Evolutionary conservation across 306 rosid genomes (phyloP).

Genomic region (Medicago lupulina): DNA sequence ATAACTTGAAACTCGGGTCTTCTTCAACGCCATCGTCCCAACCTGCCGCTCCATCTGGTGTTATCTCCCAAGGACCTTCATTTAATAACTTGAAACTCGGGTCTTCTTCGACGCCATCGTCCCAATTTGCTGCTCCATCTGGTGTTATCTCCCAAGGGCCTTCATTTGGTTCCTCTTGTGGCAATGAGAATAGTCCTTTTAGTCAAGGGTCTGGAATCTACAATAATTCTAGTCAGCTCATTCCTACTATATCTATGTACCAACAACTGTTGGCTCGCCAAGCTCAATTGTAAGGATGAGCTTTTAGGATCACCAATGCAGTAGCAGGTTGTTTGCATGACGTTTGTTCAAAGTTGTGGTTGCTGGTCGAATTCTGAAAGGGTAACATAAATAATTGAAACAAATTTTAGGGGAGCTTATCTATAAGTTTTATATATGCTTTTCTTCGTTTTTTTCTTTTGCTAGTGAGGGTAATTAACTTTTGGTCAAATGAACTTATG

Average conservation of each 20-base stretch:
- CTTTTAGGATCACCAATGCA: constrained; percentile 38
- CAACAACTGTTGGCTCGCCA: constrained; percentile 67
- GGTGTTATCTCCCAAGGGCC: constrained; percentile 38
- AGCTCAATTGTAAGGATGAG: constrained; percentile 61
- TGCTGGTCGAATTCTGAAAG: constrained; percentile 41
- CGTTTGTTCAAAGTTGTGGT: constrained; percentile 46
- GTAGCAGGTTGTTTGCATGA: constrained; percentile 40
- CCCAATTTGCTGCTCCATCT: too few relatives aligned
- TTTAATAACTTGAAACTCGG: constrained; percentile 50
- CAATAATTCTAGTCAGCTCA: constrained; percentile 54
- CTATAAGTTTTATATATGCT: constrained; percentile 18
- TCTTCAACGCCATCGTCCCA: constrained; percentile 15
- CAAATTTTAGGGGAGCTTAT: constrained; percentile 43
- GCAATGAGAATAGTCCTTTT: constrained; percentile 61
- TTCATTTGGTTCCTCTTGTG: constrained; percentile 71
- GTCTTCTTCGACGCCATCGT: constrained; percentile 27
- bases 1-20: constrained; percentile 51
- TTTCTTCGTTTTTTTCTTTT: constrained; percentile 14
- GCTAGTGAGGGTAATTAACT: constrained; percentile 45
- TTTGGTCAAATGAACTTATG: background rate
- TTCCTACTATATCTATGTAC: constrained; percentile 59
- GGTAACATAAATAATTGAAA: constrained; percentile 8
- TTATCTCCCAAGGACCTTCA: constrained; percentile 49
- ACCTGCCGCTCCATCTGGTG: too few relatives aligned
- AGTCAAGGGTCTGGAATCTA: constrained; percentile 58